Percentiles rank a stretch among this genome's conserved stretches.
These are phyloP conservation scores for Penicillium turbatum DNA, from an alignment of 495 filamentous ascomycete species.

Conservation along the genomic window DNA sequence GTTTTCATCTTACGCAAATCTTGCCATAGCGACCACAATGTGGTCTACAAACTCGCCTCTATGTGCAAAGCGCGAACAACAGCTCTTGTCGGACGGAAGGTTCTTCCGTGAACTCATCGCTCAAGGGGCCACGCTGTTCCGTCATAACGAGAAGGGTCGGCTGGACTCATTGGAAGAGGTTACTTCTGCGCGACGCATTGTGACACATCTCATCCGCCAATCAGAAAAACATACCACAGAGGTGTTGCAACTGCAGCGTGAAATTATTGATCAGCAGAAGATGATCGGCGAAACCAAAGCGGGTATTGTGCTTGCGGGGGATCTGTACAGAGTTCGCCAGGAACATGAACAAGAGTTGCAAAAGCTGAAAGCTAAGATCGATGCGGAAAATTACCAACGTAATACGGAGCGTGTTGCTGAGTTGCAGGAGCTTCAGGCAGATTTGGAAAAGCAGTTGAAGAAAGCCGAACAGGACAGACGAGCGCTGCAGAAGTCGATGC, in stretches of 20 bases:
- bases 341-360: not conserved
- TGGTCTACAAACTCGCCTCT: not conserved
- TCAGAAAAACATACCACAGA: not conserved
- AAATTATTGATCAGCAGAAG: conserved; percentile 11
- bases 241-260: conserved; percentile 5
- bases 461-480: not conserved
- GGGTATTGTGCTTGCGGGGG: conserved; percentile 3
- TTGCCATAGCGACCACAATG: conserved; percentile 13
- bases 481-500: conserved; percentile 1
- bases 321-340: not conserved
- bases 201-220: conserved; percentile 2
- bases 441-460: not conserved
- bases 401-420: not conserved
- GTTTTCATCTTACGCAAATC: not conserved
- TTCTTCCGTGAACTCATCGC: conserved; percentile 1
- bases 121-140: not conserved
- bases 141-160: not conserved
- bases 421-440: not conserved
- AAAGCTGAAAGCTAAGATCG: not conserved
- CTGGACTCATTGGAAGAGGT: not conserved
- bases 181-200: not conserved
- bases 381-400: not conserved
- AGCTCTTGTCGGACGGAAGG: not conserved
- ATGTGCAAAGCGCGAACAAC: not conserved
- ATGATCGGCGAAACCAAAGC: conserved; percentile 11